These are phyloP conservation scores for Suhomyces sp. DNA, from an alignment of 805 yeast species.

Conservation along the genomic window DNA sequence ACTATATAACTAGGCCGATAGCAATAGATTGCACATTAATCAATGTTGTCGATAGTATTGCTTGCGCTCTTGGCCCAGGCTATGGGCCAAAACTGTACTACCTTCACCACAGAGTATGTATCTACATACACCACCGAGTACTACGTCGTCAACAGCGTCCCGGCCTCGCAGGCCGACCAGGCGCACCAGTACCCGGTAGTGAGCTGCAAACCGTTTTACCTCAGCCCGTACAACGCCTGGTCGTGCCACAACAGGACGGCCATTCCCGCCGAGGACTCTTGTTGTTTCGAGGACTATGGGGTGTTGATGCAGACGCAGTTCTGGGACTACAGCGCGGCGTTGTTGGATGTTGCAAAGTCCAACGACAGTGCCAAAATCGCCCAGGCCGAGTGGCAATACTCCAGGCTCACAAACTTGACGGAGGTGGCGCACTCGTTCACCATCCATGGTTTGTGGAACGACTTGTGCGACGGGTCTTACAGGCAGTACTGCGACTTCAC, in stretches of 20 bases:
- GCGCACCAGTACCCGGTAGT: slow-evolving; percentile 11
- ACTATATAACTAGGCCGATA: background rate
- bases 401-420: background rate
- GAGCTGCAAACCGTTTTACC: slow-evolving; percentile 14
- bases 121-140: slow-evolving; percentile 6
- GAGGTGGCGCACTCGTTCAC: slow-evolving; percentile 32
- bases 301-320: slow-evolving; percentile 41
- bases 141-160: slow-evolving; percentile 10
- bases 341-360: slow-evolving; percentile 15
- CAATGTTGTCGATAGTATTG: background rate
- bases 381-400: slow-evolving; percentile 3
- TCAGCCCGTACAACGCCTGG: slow-evolving; percentile 11
- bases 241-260: slow-evolving; percentile 20
- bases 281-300: slow-evolving; percentile 43
- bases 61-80: slow-evolving; percentile 1
- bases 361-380: slow-evolving; percentile 5
- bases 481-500: slow-evolving; percentile 33
- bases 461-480: slow-evolving; percentile 40
- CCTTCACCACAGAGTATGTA: slow-evolving; percentile 7
- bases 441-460: slow-evolving; percentile 46
- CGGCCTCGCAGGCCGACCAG: slow-evolving; percentile 8
- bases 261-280: slow-evolving; percentile 43
- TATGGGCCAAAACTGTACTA: slow-evolving; percentile 5
- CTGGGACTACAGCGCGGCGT: slow-evolving; percentile 34
- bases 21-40: background rate